A percentile compares a stretch with the other conserved stretches of the same genome.
These are phyloP conservation scores for Lecanoromycetidae sp. DNA, from an alignment of 2,329 filamentous ascomycete species.

Conservation along the genomic window DNA sequence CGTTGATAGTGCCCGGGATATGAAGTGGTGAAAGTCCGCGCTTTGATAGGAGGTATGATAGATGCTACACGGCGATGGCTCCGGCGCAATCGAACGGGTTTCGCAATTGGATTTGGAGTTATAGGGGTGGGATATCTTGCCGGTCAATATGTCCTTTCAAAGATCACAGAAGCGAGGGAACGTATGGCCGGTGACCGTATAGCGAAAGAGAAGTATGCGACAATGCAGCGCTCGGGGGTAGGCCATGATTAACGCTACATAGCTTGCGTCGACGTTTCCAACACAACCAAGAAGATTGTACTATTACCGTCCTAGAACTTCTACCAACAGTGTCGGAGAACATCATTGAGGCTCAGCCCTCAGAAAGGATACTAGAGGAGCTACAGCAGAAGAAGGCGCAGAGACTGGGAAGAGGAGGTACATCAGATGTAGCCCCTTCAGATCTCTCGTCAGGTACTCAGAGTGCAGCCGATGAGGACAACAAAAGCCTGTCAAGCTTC, in stretches of 20 bases:
- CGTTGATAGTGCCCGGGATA: background rate
- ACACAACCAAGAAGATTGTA: conserved; percentile 98
- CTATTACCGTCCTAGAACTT: conserved; percentile 91
- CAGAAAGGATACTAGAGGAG: conserved; percentile 85
- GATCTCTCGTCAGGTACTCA: conserved; percentile 47
- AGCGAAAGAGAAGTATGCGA: conserved; percentile 79
- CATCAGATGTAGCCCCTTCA: conserved; percentile 41
- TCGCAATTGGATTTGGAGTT: conserved; percentile 78
- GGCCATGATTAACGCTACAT: conserved; percentile 9
- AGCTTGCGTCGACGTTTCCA: conserved; percentile 92
- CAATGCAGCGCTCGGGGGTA: background rate
- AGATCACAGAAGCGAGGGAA: conserved; percentile 86
- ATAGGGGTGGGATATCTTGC: conserved; percentile 83
- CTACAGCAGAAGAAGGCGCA: conserved; percentile 85
- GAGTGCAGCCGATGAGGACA: conserved; percentile 72
- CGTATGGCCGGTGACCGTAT: conserved; percentile 94
- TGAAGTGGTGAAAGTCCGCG: background rate
- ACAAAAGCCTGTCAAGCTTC: conserved; percentile 60
- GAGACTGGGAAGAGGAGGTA: conserved; percentile 47
- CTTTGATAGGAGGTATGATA: conserved; percentile 39
- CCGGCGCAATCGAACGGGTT: conserved; percentile 75
- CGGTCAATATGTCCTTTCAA: conserved; percentile 81
- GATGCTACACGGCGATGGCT: conserved; percentile 77
- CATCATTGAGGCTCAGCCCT: conserved; percentile 75
- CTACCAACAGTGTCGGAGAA: conserved; percentile 84